These are phyloP conservation scores for Cyberlindnera sargentensis DNA, from an alignment of 805 yeast genomes.

Conservation along the genomic window DNA sequence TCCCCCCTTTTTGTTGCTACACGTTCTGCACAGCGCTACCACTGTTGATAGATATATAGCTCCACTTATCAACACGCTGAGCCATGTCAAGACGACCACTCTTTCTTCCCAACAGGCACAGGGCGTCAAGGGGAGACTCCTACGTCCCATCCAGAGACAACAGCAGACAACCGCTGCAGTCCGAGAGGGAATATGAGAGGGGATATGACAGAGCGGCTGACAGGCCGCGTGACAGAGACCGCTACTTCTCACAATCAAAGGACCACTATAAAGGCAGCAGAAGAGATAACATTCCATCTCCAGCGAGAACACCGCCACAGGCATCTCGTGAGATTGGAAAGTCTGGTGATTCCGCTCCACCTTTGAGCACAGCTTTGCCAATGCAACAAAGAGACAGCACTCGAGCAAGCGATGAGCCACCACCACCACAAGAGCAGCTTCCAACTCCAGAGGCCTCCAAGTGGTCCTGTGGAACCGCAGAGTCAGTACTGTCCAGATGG, in stretches of 20 bases:
- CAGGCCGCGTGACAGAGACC: background rate
- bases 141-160: background rate
- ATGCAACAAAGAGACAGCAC: no score
- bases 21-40: no score
- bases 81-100: constrained; percentile 1
- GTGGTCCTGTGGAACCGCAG: background rate
- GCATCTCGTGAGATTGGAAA: no score
- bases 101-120: constrained; percentile 1
- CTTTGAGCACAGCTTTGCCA: no score
- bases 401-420: no score
- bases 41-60: background rate
- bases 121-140: background rate
- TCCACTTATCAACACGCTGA: background rate
- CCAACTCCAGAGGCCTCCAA: background rate
- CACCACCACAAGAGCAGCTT: no score
- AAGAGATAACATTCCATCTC: no score
- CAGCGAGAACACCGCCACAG: no score
- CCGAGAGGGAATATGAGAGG: background rate
- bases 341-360: no score
- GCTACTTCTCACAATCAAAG: background rate
- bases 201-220: background rate
- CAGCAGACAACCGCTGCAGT: background rate
- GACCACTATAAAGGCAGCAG: background rate
- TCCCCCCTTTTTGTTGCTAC: background rate
- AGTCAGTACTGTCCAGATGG: constrained; percentile 1